phyloP scores from a whole-genome alignment of 805 yeast genomes.

The Ogataea sp. region DNA sequence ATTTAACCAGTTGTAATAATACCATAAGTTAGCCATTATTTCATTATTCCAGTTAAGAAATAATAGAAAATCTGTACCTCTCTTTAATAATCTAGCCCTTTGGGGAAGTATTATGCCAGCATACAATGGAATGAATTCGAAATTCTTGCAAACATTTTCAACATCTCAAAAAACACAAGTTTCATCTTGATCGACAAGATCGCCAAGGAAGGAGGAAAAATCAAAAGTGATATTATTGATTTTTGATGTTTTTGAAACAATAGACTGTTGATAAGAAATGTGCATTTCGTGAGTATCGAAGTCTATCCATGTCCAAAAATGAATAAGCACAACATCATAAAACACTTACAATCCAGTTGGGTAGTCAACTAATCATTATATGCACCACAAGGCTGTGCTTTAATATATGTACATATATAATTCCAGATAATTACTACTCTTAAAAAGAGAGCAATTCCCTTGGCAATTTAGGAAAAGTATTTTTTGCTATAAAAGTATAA shows the following conservation, averaged over 20 bases:
- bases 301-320: too few species aligned
- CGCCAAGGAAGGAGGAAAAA: constrained; percentile 67
- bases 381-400: too few species aligned
- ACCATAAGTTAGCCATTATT: constrained; percentile 40
- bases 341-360: too few species aligned
- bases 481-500: too few species aligned
- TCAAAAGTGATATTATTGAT: constrained; percentile 30
- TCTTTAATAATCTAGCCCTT: constrained; percentile 60
- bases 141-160: constrained; percentile 38
- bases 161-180: constrained; percentile 39
- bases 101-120: constrained; percentile 70
- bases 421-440: too few species aligned
- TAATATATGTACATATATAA: too few species aligned
- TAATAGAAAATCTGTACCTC: constrained; percentile 31
- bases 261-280: not conserved
- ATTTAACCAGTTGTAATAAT: constrained; percentile 37
- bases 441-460: too few species aligned
- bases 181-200: constrained; percentile 62
- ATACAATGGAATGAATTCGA: constrained; percentile 56
- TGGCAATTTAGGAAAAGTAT: too few species aligned
- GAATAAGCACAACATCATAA: too few species aligned
- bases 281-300: too few species aligned
- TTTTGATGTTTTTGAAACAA: constrained; percentile 9
- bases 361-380: too few species aligned
- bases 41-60: constrained; percentile 41